Evolutionary conservation across 306 rosid species (phyloP), one percentile per base, ranked within the genome.

Genomic region (Sphenostylis stenocarpa): DNA sequence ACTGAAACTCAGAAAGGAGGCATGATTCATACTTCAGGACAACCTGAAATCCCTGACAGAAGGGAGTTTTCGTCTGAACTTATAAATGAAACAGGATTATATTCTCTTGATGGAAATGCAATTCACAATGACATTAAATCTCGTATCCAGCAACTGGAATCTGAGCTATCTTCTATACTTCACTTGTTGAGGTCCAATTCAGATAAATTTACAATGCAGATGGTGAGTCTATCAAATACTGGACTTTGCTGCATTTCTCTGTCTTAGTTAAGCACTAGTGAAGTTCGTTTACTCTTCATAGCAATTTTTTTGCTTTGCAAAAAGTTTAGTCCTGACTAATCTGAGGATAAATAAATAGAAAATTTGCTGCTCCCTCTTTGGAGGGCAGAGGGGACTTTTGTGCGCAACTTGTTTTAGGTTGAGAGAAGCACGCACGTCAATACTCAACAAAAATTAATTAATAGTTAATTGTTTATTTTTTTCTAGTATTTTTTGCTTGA

Each of bases 121-220:
- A 73, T 69, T 73, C 80, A 57, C 62, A 67, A 24, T 70, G 87
- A 87, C 82, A 58, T 93, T 26, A 82, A 67, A 80, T 75, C 70
- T 70, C 91, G 85, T 53, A 82, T 96, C 83, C 86, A 79, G 75
- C 72, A 77, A 44, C 88, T 93, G 70, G 82, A 96, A 76, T 86
- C 71, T 16, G 94, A 93, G 89, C 93, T 93, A 56, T 86, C 90
- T 66, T 77, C 90, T 38, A 85, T 61, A 23, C 91, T 89, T 53
- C 70, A 61, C 65, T 80, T 56, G 1, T 62, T 96, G 89, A 89
- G 88, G 84, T 84, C 84, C 53, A 84, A 72, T 48, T 15, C 88
- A 47, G 79, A 71, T 55, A 53, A 81, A 14, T 67, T 48, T 57
- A 75, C 77, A 28, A 33, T 69, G 65, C 53, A 77, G 68, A 76